phyloP scores from a whole-genome alignment of 495 filamentous ascomycete species.

The Lepraria neglecta region DNA sequence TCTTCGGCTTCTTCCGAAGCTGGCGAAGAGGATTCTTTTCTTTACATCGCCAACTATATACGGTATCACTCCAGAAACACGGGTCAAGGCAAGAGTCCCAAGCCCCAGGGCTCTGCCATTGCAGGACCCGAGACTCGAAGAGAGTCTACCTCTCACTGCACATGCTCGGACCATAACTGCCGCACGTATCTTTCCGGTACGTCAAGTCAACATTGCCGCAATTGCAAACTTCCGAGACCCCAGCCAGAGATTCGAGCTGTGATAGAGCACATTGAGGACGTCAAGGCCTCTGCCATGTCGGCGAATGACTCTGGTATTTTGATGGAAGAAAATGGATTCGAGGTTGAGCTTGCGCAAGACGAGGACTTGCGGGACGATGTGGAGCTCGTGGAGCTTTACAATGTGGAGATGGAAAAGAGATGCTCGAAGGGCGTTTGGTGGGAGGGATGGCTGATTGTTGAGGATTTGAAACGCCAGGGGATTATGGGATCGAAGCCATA shows the following conservation, averaged over 20 bases:
- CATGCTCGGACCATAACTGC: background rate
- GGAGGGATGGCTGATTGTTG: slow-evolving; percentile 14
- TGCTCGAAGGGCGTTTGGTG: slow-evolving; percentile 14
- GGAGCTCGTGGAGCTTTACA: slow-evolving; percentile 9
- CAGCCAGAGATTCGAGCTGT: slow-evolving; percentile 3
- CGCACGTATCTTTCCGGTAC: background rate
- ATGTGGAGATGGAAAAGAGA: slow-evolving; percentile 13
- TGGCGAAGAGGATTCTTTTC: background rate
- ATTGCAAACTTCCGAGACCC: background rate
- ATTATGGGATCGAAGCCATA: background rate
- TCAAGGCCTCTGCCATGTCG: background rate
- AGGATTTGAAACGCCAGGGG: slow-evolving; percentile 7
- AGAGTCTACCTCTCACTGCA: background rate
- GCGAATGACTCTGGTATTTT: background rate
- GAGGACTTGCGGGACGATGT: background rate
- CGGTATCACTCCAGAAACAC: background rate
- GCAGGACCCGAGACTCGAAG: background rate
- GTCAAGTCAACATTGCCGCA: slow-evolving; percentile 11
- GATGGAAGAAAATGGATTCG: background rate
- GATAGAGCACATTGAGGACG: background rate
- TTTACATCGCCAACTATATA: slow-evolving; percentile 11
- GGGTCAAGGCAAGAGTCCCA: background rate
- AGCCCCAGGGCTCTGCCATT: background rate
- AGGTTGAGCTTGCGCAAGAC: background rate
- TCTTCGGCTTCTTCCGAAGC: background rate